These are phyloP conservation scores for Massariosphaeria phaeospora DNA, from an alignment of 495 filamentous ascomycete species.

Conservation along the genomic window DNA sequence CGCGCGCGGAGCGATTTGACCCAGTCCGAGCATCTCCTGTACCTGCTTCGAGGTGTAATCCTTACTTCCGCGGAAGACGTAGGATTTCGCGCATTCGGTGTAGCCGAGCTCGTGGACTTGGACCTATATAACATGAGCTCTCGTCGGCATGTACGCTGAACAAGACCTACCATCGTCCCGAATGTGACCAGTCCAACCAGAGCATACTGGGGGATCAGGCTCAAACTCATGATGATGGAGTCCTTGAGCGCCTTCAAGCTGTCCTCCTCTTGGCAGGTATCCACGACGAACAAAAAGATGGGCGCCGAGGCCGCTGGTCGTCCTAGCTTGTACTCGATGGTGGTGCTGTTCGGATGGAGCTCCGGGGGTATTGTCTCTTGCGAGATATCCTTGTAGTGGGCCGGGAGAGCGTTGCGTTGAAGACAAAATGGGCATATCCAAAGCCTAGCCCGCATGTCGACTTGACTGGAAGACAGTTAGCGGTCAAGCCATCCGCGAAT, in stretches of 20 bases:
- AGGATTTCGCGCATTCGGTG: conserved; percentile 97
- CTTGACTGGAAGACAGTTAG: conserved; percentile 57
- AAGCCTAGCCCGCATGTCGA: conserved; percentile 87
- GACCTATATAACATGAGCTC: conserved; percentile 52
- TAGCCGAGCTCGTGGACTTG: conserved; percentile 99
- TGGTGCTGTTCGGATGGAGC: conserved; percentile 87
- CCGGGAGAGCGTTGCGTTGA: conserved; percentile 87
- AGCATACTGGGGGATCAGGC: conserved; percentile 85
- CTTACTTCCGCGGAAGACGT: conserved; percentile 97
- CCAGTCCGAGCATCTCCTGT: conserved; percentile 93
- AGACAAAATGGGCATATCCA: conserved; percentile 99
- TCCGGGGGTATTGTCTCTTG: conserved; percentile 91
- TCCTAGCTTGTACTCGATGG: conserved; percentile 93
- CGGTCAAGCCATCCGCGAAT: neutral
- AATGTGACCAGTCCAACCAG: conserved; percentile 93
- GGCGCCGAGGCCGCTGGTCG: conserved; percentile 89
- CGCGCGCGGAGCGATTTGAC: conserved; percentile 64
- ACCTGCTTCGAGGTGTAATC: conserved; percentile 96
- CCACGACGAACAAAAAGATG: conserved; percentile 96
- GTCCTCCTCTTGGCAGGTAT: conserved; percentile 98
- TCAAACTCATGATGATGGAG: conserved; percentile 94
- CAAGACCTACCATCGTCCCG: conserved; percentile 78
- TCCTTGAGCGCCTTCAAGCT: conserved; percentile 93
- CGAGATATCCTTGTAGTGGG: conserved; percentile 99
- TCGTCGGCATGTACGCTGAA: neutral